phyloP scores from a whole-genome alignment of 2,329 filamentous ascomycete species.

The Phoma sp. region DNA sequence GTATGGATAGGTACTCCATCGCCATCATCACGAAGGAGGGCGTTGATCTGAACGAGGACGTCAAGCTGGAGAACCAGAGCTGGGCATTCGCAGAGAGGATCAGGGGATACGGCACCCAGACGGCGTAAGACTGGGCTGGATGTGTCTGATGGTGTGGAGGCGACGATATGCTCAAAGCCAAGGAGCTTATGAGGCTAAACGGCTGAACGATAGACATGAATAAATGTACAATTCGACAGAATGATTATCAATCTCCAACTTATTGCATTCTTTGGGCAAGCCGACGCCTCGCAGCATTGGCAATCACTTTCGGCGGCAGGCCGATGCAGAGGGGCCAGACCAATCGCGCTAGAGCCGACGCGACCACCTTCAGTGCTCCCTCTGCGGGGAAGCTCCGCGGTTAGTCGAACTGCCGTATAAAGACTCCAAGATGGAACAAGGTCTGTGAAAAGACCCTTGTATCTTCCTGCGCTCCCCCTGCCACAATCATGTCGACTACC shows the following conservation, averaged over 20 bases:
- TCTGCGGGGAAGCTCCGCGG: constrained; percentile 30
- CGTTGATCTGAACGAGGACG: constrained; percentile 82
- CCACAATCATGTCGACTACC: constrained; percentile 9
- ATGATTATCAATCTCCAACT: constrained; percentile 18
- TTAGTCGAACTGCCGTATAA: constrained; percentile 6
- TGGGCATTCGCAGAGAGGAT: constrained; percentile 98
- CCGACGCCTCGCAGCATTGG: constrained; percentile 9
- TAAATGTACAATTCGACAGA: constrained; percentile 40
- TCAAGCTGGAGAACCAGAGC: constrained; percentile 93
- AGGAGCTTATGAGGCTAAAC: constrained; percentile 15
- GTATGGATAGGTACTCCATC: constrained; percentile 88
- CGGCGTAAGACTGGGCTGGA: constrained; percentile 25
- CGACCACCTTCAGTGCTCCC: constrained; percentile 14
- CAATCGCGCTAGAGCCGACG: constrained; percentile 17
- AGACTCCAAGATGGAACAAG: constrained; percentile 8
- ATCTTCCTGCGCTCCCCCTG: not conserved
- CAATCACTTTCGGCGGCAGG: constrained; percentile 14
- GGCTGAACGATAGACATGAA: constrained; percentile 45
- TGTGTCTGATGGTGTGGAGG: constrained; percentile 1
- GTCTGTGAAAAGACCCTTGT: constrained; percentile 5
- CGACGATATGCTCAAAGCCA: constrained; percentile 10
- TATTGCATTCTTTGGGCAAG: constrained; percentile 4
- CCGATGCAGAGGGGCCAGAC: constrained; percentile 8
- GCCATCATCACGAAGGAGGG: constrained; percentile 86
- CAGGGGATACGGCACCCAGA: constrained; percentile 91